Base-by-base conservation (phyloP, 805 yeast species). In the Ogataea corticis region DNA sequence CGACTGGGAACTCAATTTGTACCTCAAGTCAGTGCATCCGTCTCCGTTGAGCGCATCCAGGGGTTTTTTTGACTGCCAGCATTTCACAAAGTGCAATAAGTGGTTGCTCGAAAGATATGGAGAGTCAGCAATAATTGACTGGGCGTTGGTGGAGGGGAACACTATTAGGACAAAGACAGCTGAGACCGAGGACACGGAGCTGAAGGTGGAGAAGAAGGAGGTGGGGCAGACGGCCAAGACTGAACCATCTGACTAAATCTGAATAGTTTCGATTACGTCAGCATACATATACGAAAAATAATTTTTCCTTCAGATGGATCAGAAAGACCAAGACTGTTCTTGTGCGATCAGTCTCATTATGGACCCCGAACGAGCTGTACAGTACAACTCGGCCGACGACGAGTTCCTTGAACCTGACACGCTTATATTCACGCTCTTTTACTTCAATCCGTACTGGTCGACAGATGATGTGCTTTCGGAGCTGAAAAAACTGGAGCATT, bases 41-140 rank as follows among this genome's bases (percentile, higher is more conserved):
- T 86, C 96, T 21, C 99, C 99, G 1, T 68, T 94, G 40, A 86
- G 96, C 50, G 99, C 99, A 0, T 75, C 85, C 15, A 70, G 95
- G 34, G 96, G 94, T 2, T 94, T 86, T 64, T 91, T 92, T 56
- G 82, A 82, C 2, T 81, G 85, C 54, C 68, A 71, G 17, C 97
- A 89, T 58, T 92, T 90, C 65, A 72, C 63, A 41, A 75, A 77
- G 58, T 81, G 92, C 34, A 92, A 94, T 61, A 79, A 79, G 7
- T 92, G 96, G 96, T 70, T 92, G 1, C 54, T 58, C 13, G 68
- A 70, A 27, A 59, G 68, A 14, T 71, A 73, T 42, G 75, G 65
- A 3, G 21, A 46, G 9, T 49, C 50, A 3, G 52, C 52, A 1
- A 23, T 52, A 6, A 54, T 64, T 14, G 61, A 64, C 38, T 64